phyloP scores from a whole-genome alignment of 352 stramenopile genomes.

The Phytopythium chamaehyphon region DNA sequence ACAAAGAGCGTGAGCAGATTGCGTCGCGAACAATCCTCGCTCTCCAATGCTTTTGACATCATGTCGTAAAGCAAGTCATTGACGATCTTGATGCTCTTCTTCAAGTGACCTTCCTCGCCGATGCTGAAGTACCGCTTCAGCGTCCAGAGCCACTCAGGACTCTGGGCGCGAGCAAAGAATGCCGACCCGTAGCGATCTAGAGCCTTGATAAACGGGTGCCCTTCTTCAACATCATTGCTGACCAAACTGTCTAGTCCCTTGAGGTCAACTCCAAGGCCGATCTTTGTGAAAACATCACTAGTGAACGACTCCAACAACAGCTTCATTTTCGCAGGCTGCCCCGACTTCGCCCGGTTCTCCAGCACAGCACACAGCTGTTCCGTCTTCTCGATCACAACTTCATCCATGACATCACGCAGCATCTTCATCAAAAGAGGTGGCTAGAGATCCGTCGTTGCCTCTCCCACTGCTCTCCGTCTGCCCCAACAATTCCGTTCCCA shows the following conservation, averaged over 20 bases:
- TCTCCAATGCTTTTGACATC: no score
- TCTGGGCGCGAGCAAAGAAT: constrained; percentile 24
- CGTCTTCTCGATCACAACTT: constrained; percentile 36
- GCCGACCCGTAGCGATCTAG: constrained; percentile 11
- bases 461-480: constrained; percentile 56
- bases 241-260: constrained; percentile 20
- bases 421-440: constrained; percentile 77
- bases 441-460: constrained; percentile 72
- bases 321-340: constrained; percentile 28
- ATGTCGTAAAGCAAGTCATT: constrained; percentile 24
- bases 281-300: constrained; percentile 50
- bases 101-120: constrained; percentile 20
- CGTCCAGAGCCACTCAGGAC: constrained; percentile 35
- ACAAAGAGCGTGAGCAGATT: no score
- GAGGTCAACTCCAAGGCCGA: constrained; percentile 57
- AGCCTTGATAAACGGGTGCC: constrained; percentile 28
- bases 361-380: constrained; percentile 32
- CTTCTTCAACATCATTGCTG: constrained; percentile 15
- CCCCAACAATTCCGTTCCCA: constrained; percentile 58
- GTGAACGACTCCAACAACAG: constrained; percentile 44
- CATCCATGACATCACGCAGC: constrained; percentile 40
- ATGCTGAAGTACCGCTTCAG: constrained; percentile 23
- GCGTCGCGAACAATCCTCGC: no score
- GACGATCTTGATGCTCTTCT: constrained; percentile 19
- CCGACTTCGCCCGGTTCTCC: constrained; percentile 13